A percentile compares a stretch with the other conserved stretches of the same genome.
Conservation (phyloP, 768 basidiomycete species). For the Phylloporus sp. region DNA sequence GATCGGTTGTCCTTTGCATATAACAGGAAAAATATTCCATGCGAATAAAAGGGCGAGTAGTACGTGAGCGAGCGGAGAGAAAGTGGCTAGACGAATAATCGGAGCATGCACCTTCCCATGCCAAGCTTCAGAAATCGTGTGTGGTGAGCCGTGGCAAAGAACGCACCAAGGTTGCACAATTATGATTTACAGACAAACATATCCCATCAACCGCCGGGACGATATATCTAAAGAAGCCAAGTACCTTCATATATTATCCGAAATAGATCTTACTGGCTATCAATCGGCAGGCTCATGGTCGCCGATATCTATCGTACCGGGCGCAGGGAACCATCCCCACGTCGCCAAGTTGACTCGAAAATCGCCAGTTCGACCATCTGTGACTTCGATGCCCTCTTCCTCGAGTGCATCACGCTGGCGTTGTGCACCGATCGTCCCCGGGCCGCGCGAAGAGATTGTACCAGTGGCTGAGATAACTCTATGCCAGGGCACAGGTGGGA, state of each 20-base stretch:
- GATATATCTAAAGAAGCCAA: background rate
- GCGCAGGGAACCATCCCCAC: slow-evolving; percentile 68
- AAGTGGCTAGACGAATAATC: background rate
- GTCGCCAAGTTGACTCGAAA: slow-evolving; percentile 51
- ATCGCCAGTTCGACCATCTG: slow-evolving; percentile 49
- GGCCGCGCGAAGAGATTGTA: slow-evolving; percentile 76
- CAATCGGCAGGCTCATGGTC: background rate
- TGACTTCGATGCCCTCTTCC: slow-evolving; percentile 81
- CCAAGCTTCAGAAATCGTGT: background rate
- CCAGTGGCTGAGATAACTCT: slow-evolving; percentile 72
- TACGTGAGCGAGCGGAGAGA: background rate
- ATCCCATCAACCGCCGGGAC: too few species aligned
- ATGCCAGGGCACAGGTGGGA: slow-evolving; percentile 77
- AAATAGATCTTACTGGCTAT: background rate
- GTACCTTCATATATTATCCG: background rate
- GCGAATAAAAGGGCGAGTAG: background rate
- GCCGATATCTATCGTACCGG: slow-evolving; percentile 22
- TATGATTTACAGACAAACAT: background rate
- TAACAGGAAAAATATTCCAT: background rate
- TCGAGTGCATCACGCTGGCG: slow-evolving; percentile 73
- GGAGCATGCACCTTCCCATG: background rate
- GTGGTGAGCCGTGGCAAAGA: background rate
- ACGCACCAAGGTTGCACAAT: background rate
- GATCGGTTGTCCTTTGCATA: slow-evolving; percentile 43
- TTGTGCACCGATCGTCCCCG: slow-evolving; percentile 75